Conservation (phyloP, 495 filamentous ascomycete genomes). For the Mycothermus thermophilus region DNA sequence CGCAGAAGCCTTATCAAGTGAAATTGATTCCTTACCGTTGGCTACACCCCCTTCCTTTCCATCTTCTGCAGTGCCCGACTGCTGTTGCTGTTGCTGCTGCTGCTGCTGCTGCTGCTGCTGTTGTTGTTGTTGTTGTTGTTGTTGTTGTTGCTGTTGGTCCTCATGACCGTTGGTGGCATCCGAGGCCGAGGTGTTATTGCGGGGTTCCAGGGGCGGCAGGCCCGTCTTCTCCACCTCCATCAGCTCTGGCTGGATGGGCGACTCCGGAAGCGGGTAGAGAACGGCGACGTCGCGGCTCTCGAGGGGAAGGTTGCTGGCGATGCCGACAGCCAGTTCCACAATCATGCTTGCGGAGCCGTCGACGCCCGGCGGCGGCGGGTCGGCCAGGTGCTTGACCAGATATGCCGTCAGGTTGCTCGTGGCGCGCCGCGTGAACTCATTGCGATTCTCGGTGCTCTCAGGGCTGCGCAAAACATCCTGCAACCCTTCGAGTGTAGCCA, state of each 20-base stretch:
- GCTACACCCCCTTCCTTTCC: constrained; percentile 33
- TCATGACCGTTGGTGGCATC: no score
- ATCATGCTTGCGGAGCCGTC: constrained; percentile 79
- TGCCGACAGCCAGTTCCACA: constrained; percentile 77
- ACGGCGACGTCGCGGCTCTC: constrained; percentile 87
- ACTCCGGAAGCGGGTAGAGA: constrained; percentile 66
- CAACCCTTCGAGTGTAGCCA: constrained; percentile 87
- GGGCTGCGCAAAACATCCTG: constrained; percentile 52
- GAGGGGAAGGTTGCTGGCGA: constrained; percentile 72
- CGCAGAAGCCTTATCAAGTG: no score
- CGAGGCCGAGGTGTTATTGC: no score
- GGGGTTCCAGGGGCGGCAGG: constrained; percentile 54
- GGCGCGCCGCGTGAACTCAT: constrained; percentile 50
- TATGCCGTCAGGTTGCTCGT: constrained; percentile 56
- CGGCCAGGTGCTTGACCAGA: constrained; percentile 56
- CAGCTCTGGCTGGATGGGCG: constrained; percentile 45
- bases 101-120: no score
- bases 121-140: no score
- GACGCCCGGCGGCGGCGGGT: constrained; percentile 62
- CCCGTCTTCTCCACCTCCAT: constrained; percentile 72
- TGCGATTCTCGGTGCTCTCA: constrained; percentile 47
- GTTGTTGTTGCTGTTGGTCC: no score
- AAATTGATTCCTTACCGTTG: constrained; percentile 17
- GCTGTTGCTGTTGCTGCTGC: no score
- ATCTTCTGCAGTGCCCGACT: no score